Evolutionary conservation across 208 protist species (phyloP).

Genomic region (Trypanosoma rangeli): DNA sequence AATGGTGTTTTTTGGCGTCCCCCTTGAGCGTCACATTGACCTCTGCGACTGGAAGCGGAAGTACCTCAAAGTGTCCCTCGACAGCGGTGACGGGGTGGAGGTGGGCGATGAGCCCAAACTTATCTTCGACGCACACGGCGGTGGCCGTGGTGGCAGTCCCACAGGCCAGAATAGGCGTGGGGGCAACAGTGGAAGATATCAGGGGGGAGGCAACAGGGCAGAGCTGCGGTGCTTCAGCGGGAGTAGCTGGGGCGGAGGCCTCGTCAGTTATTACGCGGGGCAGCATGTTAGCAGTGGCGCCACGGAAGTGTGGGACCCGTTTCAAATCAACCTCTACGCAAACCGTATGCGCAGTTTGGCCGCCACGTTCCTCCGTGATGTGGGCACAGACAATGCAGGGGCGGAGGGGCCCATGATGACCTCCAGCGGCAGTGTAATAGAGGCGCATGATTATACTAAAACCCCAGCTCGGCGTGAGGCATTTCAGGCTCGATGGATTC

Average conservation of each 20-base stretch:
- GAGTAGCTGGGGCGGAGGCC: not conserved
- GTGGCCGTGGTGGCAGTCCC: not conserved
- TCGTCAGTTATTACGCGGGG: not conserved
- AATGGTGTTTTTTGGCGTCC: slow-evolving; percentile 63
- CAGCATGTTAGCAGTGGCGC: not conserved
- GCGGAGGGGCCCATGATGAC: not conserved
- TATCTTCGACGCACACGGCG: not conserved
- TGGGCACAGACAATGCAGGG: slow-evolving; percentile 1
- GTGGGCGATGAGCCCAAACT: slow-evolving; percentile 3
- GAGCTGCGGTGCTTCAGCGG: not conserved
- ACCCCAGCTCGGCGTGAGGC: slow-evolving; percentile 21
- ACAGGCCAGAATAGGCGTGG: not conserved
- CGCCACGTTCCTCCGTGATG: slow-evolving; percentile 18
- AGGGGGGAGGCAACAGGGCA: not conserved
- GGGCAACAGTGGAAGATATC: not conserved
- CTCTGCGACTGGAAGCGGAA: slow-evolving; percentile 57
- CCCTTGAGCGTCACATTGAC: slow-evolving; percentile 42
- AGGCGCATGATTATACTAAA: slow-evolving; percentile 12
- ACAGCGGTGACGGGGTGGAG: not conserved
- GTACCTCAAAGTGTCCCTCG: slow-evolving; percentile 32
- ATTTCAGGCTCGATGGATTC: slow-evolving; percentile 47
- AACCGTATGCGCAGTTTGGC: slow-evolving; percentile 17
- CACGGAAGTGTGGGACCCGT: slow-evolving; percentile 16
- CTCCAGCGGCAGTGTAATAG: not conserved
- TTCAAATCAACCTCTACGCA: slow-evolving; percentile 29